Percentiles rank a stretch among this genome's conserved stretches.
phyloP scores from a whole-genome alignment of 306 rosid genomes.

The Cucumis hystrix region DNA sequence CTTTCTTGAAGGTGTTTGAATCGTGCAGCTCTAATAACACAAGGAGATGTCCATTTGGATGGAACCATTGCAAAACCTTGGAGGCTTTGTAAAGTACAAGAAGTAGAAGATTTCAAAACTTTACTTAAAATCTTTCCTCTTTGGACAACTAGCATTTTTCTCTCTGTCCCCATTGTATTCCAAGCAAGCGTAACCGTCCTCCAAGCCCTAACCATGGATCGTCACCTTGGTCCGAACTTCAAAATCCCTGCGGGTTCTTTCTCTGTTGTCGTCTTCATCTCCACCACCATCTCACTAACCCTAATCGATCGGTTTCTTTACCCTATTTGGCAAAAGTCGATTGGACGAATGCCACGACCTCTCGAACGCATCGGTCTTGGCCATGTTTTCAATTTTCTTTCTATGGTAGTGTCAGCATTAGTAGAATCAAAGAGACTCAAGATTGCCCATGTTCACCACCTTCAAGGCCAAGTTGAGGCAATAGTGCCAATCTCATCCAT shows the following conservation, averaged over 20 bases:
- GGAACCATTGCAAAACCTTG: constrained; percentile 36
- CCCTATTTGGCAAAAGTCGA: constrained; percentile 29
- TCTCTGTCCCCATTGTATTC: constrained; percentile 27
- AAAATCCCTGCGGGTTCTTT: constrained; percentile 34
- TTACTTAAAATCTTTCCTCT: constrained; percentile 30
- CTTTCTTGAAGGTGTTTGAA: constrained; percentile 32
- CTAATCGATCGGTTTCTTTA: constrained; percentile 30
- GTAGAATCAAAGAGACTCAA: constrained; percentile 58
- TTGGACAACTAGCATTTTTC: constrained; percentile 38
- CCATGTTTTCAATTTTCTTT: constrained; percentile 24
- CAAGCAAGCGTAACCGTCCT: constrained; percentile 33
- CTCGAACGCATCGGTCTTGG: constrained; percentile 49
- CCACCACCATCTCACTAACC: constrained; percentile 26
- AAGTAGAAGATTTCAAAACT: constrained; percentile 45
- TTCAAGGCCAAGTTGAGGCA: not conserved
- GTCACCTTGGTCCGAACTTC: constrained; percentile 36
- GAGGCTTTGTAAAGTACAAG: constrained; percentile 38
- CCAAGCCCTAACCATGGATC: constrained; percentile 48
- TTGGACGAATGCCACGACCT: constrained; percentile 14
- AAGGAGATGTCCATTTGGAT: constrained; percentile 29
- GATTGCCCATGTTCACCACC: constrained; percentile 4
- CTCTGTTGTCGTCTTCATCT: constrained; percentile 11
- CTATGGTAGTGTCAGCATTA: constrained; percentile 33
- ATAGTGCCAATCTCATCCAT: constrained; percentile 17
- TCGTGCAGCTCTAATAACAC: constrained; percentile 27